Evolutionary conservation across 352 stramenopile genomes (phyloP).

Genomic region (Discostella stelligera): DNA sequence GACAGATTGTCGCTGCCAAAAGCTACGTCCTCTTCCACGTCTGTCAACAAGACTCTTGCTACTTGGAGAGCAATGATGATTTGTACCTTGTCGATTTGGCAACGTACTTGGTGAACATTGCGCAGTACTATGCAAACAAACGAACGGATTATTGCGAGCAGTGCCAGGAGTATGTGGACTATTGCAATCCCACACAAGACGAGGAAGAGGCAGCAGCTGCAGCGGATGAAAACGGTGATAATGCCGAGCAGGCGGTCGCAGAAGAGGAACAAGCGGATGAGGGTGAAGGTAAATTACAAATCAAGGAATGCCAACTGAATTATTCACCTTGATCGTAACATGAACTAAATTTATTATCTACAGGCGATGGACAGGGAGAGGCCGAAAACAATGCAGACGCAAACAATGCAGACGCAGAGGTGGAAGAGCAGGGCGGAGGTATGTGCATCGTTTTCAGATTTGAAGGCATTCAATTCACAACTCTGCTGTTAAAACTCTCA

Average conservation of each 20-base stretch:
- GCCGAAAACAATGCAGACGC: neutral
- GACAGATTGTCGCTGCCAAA: constrained; percentile 22
- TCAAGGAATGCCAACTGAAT: neutral
- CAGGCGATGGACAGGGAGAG: neutral
- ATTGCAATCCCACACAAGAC: constrained; percentile 24
- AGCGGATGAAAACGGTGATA: neutral
- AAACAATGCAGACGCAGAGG: neutral
- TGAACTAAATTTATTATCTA: neutral
- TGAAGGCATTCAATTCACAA: neutral
- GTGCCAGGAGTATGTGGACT: constrained; percentile 30
- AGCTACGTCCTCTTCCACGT: constrained; percentile 46
- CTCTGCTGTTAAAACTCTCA: neutral
- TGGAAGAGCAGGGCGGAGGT: constrained; percentile 10
- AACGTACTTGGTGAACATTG: constrained; percentile 45
- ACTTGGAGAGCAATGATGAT: constrained; percentile 28
- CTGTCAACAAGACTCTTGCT: constrained; percentile 17
- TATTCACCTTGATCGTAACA: too few species aligned
- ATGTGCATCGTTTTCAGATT: neutral
- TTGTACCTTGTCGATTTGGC: constrained; percentile 42
- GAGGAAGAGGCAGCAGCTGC: constrained; percentile 11
- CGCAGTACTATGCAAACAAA: constrained; percentile 42
- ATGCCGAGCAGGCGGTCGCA: too few species aligned
- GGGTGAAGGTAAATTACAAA: constrained; percentile 11
- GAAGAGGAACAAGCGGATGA: constrained; percentile 16
- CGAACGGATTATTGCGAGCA: constrained; percentile 27